These are phyloP conservation scores for Taphrina deformans DNA, from an alignment of 1,139 yeast species.

Conservation along the genomic window DNA sequence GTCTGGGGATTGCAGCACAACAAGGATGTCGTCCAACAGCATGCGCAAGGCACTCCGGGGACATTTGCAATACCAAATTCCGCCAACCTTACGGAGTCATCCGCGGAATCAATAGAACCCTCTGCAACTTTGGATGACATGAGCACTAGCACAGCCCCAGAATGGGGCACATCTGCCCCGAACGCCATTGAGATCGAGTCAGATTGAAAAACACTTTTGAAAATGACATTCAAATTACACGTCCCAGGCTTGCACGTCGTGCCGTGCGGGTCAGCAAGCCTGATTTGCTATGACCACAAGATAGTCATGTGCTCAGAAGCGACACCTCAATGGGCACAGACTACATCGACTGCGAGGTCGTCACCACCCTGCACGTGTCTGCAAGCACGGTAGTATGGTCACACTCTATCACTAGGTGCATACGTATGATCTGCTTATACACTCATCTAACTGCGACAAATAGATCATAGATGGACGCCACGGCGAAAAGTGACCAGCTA, in stretches of 20 bases:
- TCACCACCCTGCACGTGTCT: not conserved
- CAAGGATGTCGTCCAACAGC: conserved; percentile 17
- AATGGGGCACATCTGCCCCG: not conserved
- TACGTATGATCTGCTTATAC: not conserved
- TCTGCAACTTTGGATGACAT: not conserved
- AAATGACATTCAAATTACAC: no score
- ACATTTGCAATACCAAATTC: not conserved
- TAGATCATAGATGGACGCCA: not conserved
- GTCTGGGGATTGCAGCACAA: conserved; percentile 28
- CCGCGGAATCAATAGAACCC: not conserved
- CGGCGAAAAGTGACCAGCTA: not conserved
- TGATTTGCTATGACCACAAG: not conserved
- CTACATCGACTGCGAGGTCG: not conserved
- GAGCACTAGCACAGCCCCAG: not conserved
- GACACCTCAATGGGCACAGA: no score
- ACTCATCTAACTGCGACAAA: not conserved
- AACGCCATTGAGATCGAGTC: not conserved
- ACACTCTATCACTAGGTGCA: not conserved
- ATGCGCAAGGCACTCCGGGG: conserved; percentile 24
- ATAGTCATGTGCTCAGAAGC: not conserved
- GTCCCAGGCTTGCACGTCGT: no score
- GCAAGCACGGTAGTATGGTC: not conserved
- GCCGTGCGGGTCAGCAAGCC: not conserved
- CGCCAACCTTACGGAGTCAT: not conserved
- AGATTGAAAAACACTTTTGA: no score